phyloP scores from a whole-genome alignment of 345 rosid genomes.

The Ceriops tagal region DNA sequence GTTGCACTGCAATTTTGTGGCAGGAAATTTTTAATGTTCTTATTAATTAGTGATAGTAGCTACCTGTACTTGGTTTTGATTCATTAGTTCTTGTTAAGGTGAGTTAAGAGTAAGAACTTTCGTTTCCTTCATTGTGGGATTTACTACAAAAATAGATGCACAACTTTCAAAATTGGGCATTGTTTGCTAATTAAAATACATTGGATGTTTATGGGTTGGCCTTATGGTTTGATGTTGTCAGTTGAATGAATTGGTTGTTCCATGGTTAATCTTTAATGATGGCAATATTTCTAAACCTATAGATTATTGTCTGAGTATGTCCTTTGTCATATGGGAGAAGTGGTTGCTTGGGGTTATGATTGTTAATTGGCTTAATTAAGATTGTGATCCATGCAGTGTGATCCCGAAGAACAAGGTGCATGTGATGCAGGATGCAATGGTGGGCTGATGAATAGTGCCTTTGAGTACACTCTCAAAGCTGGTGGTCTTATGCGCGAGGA shows the following conservation, averaged over 20 bases:
- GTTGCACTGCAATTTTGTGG: not conserved
- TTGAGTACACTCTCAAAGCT: constrained; percentile 71
- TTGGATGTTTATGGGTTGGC: not conserved
- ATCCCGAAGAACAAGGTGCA: constrained; percentile 65
- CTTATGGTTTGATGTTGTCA: not conserved
- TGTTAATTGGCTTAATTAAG: not conserved
- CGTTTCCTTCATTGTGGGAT: not conserved
- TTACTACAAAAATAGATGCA: not conserved
- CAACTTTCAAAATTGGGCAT: not conserved
- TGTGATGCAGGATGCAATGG: constrained; percentile 93
- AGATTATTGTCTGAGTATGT: too few relatives aligned
- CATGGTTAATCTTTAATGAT: not conserved
- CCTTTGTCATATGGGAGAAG: too few relatives aligned
- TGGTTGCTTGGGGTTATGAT: not conserved
- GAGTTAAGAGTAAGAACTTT: not conserved
- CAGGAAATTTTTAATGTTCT: too few relatives aligned
- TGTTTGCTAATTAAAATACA: not conserved
- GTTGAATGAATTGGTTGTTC: not conserved
- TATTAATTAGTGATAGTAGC: too few relatives aligned
- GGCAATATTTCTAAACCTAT: not conserved
- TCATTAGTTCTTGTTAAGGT: too few relatives aligned
- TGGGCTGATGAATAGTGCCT: constrained; percentile 87
- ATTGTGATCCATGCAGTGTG: constrained; percentile 51
- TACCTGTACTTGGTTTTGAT: too few relatives aligned
- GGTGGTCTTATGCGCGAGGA: constrained; percentile 86